Base-by-base conservation (phyloP, 2,329 filamentous ascomycete genomes). In the Pseudopithomyces maydicus region DNA sequence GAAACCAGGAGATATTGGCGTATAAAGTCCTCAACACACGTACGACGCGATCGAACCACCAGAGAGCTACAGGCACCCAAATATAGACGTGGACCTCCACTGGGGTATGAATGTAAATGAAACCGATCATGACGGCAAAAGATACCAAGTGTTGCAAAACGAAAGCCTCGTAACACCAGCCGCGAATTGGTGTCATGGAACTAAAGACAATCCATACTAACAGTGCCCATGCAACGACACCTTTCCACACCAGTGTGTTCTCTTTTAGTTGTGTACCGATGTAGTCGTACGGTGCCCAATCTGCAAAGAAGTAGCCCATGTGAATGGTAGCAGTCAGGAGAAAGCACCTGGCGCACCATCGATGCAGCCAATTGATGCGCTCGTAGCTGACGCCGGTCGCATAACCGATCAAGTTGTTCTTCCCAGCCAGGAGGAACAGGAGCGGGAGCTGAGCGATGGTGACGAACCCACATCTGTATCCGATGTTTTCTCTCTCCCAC, bases 351-450 rank as follows among this genome's bases (percentile, higher is more conserved):
- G 85, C 87, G 10, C 88, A 84, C 88, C 89, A 91, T 58, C 89
- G 83, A 66, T 91, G 89, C 51, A 90, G 74, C 88, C 88, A 91
- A 70, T 90, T 90, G 56, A 91, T 77, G 8, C 86, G 82, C 74
- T 91, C 88, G 66, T 90, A 86, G 58, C 87, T 86, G 10, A 83
- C 81, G 11, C 88, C 88, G 3, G 83, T 80, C 22, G 91, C 74
- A 52, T 81, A 78, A 1, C 85, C 87, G n/a, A 90, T 75, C 19
- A 85, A 76, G 61, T 85, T 86, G 55, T 81, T 80, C 69, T 84
- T 84, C 10, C 82, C 82, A 1, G 83, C 78, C 35, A 86, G 77
- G 11, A 86, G 72, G 61, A 85, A 82, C 50, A 86, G 76, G n/a
- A 86, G 69, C 1, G 84, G 84, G 2, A 86, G 62, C 62, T 86